These are phyloP conservation scores for Strobilomyces dryophilus DNA, from an alignment of 768 basidiomycete species.

Conservation along the genomic window DNA sequence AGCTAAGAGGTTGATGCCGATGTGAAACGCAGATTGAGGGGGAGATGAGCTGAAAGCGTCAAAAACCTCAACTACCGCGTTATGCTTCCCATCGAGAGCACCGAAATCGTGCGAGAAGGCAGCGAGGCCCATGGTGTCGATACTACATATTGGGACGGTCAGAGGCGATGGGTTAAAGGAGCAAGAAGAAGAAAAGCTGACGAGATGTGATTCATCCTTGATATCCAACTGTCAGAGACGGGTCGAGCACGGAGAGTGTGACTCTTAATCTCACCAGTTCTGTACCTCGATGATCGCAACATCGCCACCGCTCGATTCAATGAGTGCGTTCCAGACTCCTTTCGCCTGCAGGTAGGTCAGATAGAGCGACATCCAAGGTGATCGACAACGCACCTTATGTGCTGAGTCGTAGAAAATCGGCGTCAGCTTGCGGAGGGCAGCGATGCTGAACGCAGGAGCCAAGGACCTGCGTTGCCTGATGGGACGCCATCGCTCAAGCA, in stretches of 20 bases:
- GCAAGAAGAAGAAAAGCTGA: constrained; percentile 6
- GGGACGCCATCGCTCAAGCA: neutral
- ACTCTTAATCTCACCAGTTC: constrained; percentile 21
- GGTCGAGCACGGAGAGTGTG: neutral
- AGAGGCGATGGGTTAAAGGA: neutral
- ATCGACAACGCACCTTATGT: constrained; percentile 15
- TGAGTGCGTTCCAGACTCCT: constrained; percentile 28
- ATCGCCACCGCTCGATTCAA: constrained; percentile 17
- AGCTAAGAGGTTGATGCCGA: constrained; percentile 33
- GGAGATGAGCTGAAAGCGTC: constrained; percentile 30
- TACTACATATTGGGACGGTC: constrained; percentile 24
- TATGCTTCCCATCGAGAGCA: constrained; percentile 45
- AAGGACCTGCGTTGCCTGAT: constrained; percentile 25
- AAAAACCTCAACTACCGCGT: constrained; percentile 39
- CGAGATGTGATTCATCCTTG: constrained; percentile 35
- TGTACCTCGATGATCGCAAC: constrained; percentile 35
- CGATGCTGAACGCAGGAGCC: constrained; percentile 23
- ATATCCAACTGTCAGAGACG: neutral
- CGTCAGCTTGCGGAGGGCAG: constrained; percentile 22
- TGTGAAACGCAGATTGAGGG: constrained; percentile 22
- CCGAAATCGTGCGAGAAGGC: constrained; percentile 61
- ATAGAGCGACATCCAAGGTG: neutral
- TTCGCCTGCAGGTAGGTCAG: constrained; percentile 18
- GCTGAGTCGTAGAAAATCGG: constrained; percentile 14
- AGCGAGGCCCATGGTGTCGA: constrained; percentile 57